These are phyloP conservation scores for Helicostylum pulchrum DNA, from an alignment of 192 early-diverging fungal species.

Conservation along the genomic window DNA sequence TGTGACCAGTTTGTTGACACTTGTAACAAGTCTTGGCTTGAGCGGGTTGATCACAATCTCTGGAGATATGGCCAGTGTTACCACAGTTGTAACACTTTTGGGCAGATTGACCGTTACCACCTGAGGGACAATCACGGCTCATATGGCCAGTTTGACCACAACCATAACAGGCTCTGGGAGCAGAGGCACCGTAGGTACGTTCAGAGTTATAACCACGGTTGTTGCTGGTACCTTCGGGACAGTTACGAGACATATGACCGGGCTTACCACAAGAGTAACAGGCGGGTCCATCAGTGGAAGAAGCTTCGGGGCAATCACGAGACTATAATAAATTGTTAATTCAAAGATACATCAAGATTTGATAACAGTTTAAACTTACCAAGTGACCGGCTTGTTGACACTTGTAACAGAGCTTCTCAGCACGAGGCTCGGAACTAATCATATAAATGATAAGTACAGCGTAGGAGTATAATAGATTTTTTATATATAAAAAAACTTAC, in stretches of 20 bases:
- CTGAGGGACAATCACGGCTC: conserved; percentile 35
- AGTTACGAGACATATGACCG: conserved; percentile 57
- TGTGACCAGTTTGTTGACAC: conserved; percentile 48
- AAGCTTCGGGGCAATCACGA: conserved; percentile 47
- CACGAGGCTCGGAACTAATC: conserved; percentile 41
- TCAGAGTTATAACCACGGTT: conserved; percentile 19
- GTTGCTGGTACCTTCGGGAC: conserved; percentile 34
- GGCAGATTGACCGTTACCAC: conserved; percentile 8
- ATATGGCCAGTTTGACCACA: conserved; percentile 35
- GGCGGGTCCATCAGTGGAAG: conserved; percentile 38
- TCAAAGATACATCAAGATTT: neutral
- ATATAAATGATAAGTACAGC: neutral
- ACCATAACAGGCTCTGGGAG: conserved; percentile 27
- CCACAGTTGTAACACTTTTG: conserved; percentile 43
- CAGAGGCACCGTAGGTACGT: conserved; percentile 1
- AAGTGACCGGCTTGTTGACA: conserved; percentile 52
- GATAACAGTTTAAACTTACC: conserved; percentile 19
- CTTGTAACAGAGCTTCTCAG: conserved; percentile 56
- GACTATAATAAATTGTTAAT: conserved; percentile 24
- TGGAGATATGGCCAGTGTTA: conserved; percentile 35
- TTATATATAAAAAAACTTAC: conserved; percentile 11
- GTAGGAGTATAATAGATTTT: neutral
- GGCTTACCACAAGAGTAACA: conserved; percentile 48
- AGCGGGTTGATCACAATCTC: conserved; percentile 28
- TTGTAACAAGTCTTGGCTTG: conserved; percentile 49